A percentile compares a stretch with the other conserved stretches of the same genome.
These are phyloP conservation scores for Euryodendron excelsum DNA, from an alignment of 148 eudicot genomes.

Conservation along the genomic window DNA sequence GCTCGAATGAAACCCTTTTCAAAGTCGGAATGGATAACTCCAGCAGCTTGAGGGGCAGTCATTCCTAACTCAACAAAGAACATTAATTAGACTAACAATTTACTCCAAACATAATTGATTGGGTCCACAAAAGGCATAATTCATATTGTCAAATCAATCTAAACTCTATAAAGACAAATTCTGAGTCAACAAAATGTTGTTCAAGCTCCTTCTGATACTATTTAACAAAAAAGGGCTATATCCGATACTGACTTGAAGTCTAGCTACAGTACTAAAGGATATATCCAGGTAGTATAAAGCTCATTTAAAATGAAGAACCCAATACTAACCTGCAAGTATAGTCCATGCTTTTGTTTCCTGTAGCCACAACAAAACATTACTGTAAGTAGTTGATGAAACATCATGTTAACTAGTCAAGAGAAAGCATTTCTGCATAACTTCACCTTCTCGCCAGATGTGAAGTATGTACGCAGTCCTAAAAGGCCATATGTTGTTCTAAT, in stretches of 20 bases:
- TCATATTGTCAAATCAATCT: background rate
- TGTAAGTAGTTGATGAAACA: slow-evolving; percentile 4
- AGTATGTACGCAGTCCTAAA: slow-evolving; percentile 90
- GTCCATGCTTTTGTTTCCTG: slow-evolving; percentile 99
- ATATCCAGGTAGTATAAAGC: background rate
- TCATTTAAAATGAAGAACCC: background rate
- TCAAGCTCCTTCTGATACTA: slow-evolving; percentile 9
- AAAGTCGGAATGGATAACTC: slow-evolving; percentile 98
- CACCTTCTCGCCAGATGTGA: slow-evolving; percentile 98
- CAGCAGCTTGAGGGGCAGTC: slow-evolving; percentile 99
- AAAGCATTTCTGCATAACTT: slow-evolving; percentile 10
- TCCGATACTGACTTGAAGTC: slow-evolving; percentile 2
- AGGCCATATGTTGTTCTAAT: slow-evolving; percentile 85
- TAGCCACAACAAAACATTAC: slow-evolving; percentile 15
- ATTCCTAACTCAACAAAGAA: slow-evolving; percentile 50
- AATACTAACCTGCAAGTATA: slow-evolving; percentile 68
- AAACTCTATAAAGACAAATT: background rate
- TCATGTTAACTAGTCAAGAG: background rate
- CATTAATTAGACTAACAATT: slow-evolving; percentile 1
- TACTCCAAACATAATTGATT: background rate
- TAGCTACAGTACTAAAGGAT: background rate
- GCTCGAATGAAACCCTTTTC: slow-evolving; percentile 98
- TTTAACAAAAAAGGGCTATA: background rate
- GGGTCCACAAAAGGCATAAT: background rate
- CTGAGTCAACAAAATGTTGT: background rate